These are phyloP conservation scores for Cyberlindnera saturnus DNA, from an alignment of 805 yeast genomes.

Conservation along the genomic window DNA sequence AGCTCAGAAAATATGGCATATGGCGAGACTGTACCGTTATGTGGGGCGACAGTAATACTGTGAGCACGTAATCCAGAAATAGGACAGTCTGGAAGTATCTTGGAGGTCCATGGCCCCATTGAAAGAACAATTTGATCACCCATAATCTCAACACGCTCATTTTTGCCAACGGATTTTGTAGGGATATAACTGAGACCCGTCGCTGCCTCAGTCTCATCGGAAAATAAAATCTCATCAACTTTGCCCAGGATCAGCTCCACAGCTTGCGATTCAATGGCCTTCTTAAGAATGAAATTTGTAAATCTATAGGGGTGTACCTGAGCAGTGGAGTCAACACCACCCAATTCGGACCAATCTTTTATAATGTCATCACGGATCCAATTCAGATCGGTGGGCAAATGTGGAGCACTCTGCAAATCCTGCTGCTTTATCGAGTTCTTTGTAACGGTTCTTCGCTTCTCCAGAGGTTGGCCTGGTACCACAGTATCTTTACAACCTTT, in stretches of 20 bases:
- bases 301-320: slow-evolving; percentile 95
- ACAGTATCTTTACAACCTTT: slow-evolving; percentile 11
- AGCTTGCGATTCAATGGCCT: slow-evolving; percentile 75
- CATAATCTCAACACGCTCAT: slow-evolving; percentile 37
- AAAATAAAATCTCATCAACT: slow-evolving; percentile 60
- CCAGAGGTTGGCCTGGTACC: slow-evolving; percentile 18
- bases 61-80: slow-evolving; percentile 93
- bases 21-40: slow-evolving; percentile 73
- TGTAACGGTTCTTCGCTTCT: slow-evolving; percentile 31
- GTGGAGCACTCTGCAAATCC: slow-evolving; percentile 11
- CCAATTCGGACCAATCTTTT: slow-evolving; percentile 70
- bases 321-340: slow-evolving; percentile 85
- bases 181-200: slow-evolving; percentile 63
- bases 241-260: slow-evolving; percentile 85
- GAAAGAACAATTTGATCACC: slow-evolving; percentile 81
- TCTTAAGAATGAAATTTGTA: slow-evolving; percentile 74
- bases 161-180: slow-evolving; percentile 19
- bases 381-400: slow-evolving; percentile 57
- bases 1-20: slow-evolving; percentile 92
- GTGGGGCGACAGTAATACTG: slow-evolving; percentile 85
- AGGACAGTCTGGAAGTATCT: slow-evolving; percentile 86
- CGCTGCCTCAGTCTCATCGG: slow-evolving; percentile 60
- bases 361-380: slow-evolving; percentile 71
- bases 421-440: slow-evolving; percentile 28
- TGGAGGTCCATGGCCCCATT: slow-evolving; percentile 97